Conservation (phyloP, 2,329 filamentous ascomycete species). For the Colletotrichum higginsianum region DNA sequence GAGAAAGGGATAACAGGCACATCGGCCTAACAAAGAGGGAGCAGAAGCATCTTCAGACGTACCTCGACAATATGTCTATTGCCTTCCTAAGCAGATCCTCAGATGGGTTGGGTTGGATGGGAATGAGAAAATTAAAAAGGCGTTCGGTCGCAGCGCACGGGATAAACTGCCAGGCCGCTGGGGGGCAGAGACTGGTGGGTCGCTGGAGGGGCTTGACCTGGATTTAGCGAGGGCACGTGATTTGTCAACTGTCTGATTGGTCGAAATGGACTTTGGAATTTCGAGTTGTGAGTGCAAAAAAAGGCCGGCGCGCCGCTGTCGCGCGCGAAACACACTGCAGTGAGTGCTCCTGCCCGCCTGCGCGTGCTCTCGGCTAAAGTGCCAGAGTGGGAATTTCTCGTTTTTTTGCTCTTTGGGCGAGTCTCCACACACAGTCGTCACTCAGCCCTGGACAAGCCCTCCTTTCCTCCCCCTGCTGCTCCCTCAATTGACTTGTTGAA, state of each 20-base stretch:
- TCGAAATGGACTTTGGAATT: neutral
- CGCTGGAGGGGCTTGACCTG: constrained; percentile 51
- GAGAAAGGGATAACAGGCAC: constrained; percentile 46
- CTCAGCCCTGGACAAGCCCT: constrained; percentile 33
- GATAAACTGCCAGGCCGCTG: constrained; percentile 23
- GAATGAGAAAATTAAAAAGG: constrained; percentile 48
- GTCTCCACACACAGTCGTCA: constrained; percentile 3
- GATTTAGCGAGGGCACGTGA: constrained; percentile 44
- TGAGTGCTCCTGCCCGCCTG: too few species aligned
- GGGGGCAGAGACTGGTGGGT: neutral
- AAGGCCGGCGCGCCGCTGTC: neutral
- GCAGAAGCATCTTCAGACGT: constrained; percentile 68
- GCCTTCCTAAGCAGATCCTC: constrained; percentile 75
- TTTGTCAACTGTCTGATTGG: accelerated
- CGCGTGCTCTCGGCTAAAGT: constrained; percentile 2
- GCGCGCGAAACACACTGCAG: too few species aligned
- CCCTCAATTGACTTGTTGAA: neutral
- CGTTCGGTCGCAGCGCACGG: constrained; percentile 4
- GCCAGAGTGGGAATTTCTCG: constrained; percentile 8
- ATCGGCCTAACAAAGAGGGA: constrained; percentile 41
- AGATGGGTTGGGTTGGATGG: constrained; percentile 62
- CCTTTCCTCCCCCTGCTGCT: constrained; percentile 3
- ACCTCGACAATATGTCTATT: constrained; percentile 74
- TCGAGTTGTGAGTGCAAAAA: constrained; percentile 8
- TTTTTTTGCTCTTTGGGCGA: neutral